These are phyloP conservation scores for Helenozyma rhizophorensis DNA, from an alignment of 805 yeast genomes.

Conservation along the genomic window DNA sequence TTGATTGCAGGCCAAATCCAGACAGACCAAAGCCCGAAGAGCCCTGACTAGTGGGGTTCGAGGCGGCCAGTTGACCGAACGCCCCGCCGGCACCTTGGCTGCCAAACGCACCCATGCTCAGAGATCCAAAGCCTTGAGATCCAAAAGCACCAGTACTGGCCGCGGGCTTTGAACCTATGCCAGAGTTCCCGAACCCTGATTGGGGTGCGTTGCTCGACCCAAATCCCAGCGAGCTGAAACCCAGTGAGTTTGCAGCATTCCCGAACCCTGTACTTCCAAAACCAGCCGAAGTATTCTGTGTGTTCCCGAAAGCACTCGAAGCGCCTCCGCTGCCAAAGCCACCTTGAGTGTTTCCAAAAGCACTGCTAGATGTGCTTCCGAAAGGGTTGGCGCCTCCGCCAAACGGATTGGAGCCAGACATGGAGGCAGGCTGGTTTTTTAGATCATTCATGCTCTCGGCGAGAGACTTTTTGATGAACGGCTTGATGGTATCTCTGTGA, in stretches of 20 bases:
- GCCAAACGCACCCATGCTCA: slow-evolving; percentile 1
- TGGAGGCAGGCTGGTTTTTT: slow-evolving; percentile 1
- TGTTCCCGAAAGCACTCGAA: neutral
- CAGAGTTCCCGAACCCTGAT: slow-evolving; percentile 2
- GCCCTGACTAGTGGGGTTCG: neutral
- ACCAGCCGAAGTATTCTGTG: neutral
- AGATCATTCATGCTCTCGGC: slow-evolving; percentile 25
- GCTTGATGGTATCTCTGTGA: slow-evolving; percentile 12
- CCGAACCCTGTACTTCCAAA: slow-evolving; percentile 7
- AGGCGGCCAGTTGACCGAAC: neutral
- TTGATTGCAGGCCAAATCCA: neutral
- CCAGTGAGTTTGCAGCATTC: neutral
- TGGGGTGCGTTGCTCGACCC: neutral
- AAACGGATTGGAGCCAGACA: slow-evolving; percentile 6
- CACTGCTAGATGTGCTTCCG: slow-evolving; percentile 2
- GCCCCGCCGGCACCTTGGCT: neutral
- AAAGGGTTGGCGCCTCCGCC: slow-evolving; percentile 7
- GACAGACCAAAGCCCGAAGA: neutral
- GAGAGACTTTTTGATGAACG: slow-evolving; percentile 25
- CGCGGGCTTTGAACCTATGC: slow-evolving; percentile 2
- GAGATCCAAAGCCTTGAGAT: slow-evolving; percentile 1
- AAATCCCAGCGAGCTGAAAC: neutral
- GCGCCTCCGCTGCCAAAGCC: neutral
- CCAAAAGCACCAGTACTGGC: slow-evolving; percentile 3
- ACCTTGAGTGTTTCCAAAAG: neutral